Evolutionary conservation across 192 early-diverging fungal species (phyloP).

Genomic region (Irineochytrium annulatum): DNA sequence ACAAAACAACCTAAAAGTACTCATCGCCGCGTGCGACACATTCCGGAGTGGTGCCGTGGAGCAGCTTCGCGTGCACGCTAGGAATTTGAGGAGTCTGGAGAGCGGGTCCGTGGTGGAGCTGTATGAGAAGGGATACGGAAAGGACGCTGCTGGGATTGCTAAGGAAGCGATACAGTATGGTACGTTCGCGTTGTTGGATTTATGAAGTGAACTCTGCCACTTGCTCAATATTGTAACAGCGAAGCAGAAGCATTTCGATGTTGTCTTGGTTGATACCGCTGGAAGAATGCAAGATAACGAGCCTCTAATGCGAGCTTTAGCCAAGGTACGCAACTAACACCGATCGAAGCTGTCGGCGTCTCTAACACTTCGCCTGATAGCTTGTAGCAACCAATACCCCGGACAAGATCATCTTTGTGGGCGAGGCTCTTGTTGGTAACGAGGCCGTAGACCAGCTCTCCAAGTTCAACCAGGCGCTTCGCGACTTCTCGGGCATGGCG

Average conservation of each 20-base stretch:
- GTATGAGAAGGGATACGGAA: conserved; percentile 94
- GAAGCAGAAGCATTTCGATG: conserved; percentile 71
- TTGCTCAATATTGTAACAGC: conserved; percentile 31
- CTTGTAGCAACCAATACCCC: conserved; percentile 85
- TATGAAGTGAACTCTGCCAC: no score
- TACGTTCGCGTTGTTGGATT: conserved; percentile 22
- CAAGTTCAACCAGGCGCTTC: conserved; percentile 92
- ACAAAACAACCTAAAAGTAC: conserved; percentile 81
- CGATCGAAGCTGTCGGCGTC: background rate
- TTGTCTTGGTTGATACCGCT: conserved; percentile 92
- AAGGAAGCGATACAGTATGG: conserved; percentile 86
- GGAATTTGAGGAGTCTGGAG: conserved; percentile 79
- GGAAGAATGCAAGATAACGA: conserved; percentile 99
- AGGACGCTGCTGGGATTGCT: conserved; percentile 92
- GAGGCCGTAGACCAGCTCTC: conserved; percentile 94
- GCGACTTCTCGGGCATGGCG: conserved; percentile 78
- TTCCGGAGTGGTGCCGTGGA: conserved; percentile 96
- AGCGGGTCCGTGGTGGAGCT: conserved; percentile 72
- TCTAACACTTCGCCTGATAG: conserved; percentile 8
- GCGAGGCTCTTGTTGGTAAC: conserved; percentile 95
- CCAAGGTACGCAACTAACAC: no score
- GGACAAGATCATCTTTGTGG: conserved; percentile 96
- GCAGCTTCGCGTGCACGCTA: conserved; percentile 84
- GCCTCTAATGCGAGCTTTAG: conserved; percentile 91
- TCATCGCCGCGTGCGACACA: conserved; percentile 96